These are phyloP conservation scores for Geotrichum bryndzae DNA, from an alignment of 1,139 yeast genomes.

Conservation along the genomic window DNA sequence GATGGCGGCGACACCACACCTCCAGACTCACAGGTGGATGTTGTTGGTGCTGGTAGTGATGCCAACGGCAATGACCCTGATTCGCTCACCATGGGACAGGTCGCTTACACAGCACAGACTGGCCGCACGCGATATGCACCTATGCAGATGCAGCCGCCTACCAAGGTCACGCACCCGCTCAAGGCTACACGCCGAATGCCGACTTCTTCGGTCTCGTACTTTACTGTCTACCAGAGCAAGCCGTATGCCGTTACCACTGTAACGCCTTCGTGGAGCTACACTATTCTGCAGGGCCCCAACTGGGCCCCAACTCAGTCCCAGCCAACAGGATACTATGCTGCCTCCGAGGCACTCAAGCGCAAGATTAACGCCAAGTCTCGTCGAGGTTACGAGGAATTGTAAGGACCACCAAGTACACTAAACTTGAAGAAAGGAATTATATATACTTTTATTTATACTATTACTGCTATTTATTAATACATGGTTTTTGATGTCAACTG, in stretches of 20 bases:
- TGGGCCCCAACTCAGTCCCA: constrained; percentile 42
- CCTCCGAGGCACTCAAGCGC: constrained; percentile 21
- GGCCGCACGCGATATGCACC: constrained; percentile 77
- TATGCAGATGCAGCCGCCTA: constrained; percentile 82
- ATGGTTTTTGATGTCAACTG: too few relatives aligned
- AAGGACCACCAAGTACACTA: neutral
- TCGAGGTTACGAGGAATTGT: constrained; percentile 16
- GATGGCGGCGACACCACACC: constrained; percentile 40
- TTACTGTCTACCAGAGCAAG: constrained; percentile 36
- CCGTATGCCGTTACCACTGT: constrained; percentile 53
- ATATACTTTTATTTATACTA: neutral
- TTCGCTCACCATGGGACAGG: constrained; percentile 24
- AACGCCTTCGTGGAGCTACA: constrained; percentile 80
- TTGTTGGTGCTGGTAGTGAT: constrained; percentile 29
- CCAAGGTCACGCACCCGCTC: constrained; percentile 47
- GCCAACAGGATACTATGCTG: constrained; percentile 29
- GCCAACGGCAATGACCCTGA: constrained; percentile 34
- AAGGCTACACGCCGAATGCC: constrained; percentile 35
- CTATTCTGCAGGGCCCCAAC: constrained; percentile 55
- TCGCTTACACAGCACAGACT: constrained; percentile 70
- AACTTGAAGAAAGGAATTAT: neutral
- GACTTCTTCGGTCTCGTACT: constrained; percentile 61
- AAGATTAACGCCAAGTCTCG: constrained; percentile 17
- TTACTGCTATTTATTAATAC: too few relatives aligned
- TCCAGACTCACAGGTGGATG: constrained; percentile 34